Conservation (phyloP, 1,284 basidiomycete species). For the Lentinus polychrous region DNA sequence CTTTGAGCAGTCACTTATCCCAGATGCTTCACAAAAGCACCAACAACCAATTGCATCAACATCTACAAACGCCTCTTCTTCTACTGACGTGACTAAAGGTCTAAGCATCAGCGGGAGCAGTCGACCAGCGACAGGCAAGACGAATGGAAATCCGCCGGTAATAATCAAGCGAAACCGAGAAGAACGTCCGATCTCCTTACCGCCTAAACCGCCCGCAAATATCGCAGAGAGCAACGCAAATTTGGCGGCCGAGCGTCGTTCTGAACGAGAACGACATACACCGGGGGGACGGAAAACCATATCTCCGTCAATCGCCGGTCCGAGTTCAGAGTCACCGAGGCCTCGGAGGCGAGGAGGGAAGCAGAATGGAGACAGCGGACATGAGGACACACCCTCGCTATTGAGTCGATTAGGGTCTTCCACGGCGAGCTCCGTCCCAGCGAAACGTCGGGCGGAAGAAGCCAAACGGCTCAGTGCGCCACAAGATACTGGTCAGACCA, state of each 20-base stretch:
- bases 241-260: not conserved
- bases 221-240: conserved; percentile 1
- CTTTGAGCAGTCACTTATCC: conserved; percentile 45
- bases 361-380: conserved; percentile 16
- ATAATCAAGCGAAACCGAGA: conserved; percentile 22
- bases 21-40: conserved; percentile 12
- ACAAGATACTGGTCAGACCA: conserved; percentile 23
- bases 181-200: conserved; percentile 8
- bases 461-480: not conserved
- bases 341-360: not conserved
- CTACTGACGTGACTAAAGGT: conserved; percentile 12
- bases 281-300: not conserved
- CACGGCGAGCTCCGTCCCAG: conserved; percentile 10
- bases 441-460: conserved; percentile 18
- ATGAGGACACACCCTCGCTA: conserved; percentile 28
- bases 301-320: not conserved
- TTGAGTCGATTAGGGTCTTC: conserved; percentile 32
- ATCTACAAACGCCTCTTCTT: conserved; percentile 20
- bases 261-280: not conserved
- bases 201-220: conserved; percentile 6
- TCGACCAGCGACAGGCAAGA: conserved; percentile 7
- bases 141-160: conserved; percentile 16
- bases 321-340: too few relatives aligned
- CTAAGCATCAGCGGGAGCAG: conserved; percentile 6
- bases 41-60: conserved; percentile 9